Evolutionary conservation across 1,284 basidiomycete species (phyloP).

Genomic region (Cryptococcus sp.): DNA sequence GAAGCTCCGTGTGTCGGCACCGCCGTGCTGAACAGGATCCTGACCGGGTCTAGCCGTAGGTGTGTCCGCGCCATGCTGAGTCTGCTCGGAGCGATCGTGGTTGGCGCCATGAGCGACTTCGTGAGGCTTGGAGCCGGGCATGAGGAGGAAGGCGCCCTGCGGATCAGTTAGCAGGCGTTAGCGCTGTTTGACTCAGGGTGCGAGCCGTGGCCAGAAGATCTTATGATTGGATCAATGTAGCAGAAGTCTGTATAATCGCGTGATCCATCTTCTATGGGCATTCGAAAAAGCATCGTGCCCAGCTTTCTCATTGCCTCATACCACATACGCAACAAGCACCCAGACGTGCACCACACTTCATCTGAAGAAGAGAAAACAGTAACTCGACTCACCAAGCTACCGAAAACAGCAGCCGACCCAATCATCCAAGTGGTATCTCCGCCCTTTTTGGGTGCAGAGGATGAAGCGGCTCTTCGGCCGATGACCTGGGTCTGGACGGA

Average conservation of each 20-base stretch:
- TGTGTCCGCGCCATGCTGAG: constrained; percentile 13
- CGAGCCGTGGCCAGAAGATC: no score
- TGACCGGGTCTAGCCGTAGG: constrained; percentile 13
- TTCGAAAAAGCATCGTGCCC: no score
- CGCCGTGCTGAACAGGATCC: constrained; percentile 4
- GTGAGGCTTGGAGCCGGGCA: constrained; percentile 13
- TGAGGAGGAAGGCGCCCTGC: constrained; percentile 25
- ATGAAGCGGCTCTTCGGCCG: constrained; percentile 20
- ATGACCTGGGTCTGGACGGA: constrained; percentile 3
- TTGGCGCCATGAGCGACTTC: constrained; percentile 12
- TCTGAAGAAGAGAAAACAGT: not conserved
- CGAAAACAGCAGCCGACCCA: constrained; percentile 24
- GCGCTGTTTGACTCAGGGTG: no score
- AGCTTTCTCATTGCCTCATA: no score
- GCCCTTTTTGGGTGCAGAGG: constrained; percentile 5
- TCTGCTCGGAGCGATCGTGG: constrained; percentile 13
- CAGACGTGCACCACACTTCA: no score
- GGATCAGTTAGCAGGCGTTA: not conserved
- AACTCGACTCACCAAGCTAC: constrained; percentile 19
- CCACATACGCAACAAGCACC: no score
- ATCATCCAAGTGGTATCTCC: constrained; percentile 23
- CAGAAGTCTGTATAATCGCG: no score
- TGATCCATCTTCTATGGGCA: not conserved
- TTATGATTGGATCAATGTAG: no score
- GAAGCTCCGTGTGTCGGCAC: no score